Evolutionary conservation across 148 eudicot genomes (phyloP), one percentile per base, ranked within the genome.

Genomic region (Tetragonia tetragonoides): DNA sequence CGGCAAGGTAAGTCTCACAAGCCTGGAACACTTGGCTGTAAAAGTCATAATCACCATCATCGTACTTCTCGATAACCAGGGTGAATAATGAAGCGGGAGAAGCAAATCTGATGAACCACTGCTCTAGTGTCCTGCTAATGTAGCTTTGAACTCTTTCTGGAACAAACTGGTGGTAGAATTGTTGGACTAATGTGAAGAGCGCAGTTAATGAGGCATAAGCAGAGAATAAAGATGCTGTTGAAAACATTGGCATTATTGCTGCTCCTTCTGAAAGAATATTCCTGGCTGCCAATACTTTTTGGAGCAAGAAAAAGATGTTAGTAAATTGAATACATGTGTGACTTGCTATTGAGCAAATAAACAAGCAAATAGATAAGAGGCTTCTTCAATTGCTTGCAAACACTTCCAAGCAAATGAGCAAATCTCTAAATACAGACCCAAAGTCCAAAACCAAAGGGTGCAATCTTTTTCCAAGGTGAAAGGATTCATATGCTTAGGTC

Each of bases 201-300:
- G 84, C 84, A 47, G 84, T 77, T 21, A 82, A 6, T 40, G 84
- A 82, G 23, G 84, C 77, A n/a, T 77, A 82, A 3, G 57, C 42
- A 21, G 81, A 82, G 66, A 82, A 82, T 21, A 82, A 47, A 21
- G 84, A 57, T 17, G 84, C 78, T 73, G 81, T 64, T 14, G 84
- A 82, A 24, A 82, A 82, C 74, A 68, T 77, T 60, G 69, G 40
- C 41, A 72, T 14, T 41, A 37, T 44, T 57, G 74, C 24, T 38
- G 17, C 53, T 82, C 77, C 46, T 42, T 7, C 46, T 10, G 47
- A 20, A n/a, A 77, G 44, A n/a, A 39, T 41, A 17, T 81, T 56
- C 80, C 77, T 81, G 46, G 56, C 65, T 64, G 49, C 28, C 14
- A 38, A 54, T 53, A 3, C 46, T 42, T 3, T 3, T 3, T 42